These are phyloP conservation scores for Leishmania gerbilli DNA, from an alignment of 208 protist genomes.

Conservation along the genomic window DNA sequence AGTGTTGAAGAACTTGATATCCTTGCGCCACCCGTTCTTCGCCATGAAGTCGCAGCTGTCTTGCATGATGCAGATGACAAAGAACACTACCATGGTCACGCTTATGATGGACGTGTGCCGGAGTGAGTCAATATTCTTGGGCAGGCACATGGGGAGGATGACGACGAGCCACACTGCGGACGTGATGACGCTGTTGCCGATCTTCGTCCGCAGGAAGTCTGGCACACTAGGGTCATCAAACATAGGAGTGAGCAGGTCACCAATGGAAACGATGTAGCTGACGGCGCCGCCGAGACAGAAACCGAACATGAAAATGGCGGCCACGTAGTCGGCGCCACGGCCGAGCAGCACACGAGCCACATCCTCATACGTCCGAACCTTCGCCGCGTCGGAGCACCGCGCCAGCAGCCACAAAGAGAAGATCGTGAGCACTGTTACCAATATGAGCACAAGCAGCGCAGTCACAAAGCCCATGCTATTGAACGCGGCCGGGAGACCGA, in stretches of 20 bases:
- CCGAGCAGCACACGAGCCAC: conserved; percentile 25
- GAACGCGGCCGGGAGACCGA: conserved; percentile 62
- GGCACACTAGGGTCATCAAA: conserved; percentile 40
- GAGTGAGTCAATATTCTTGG: conserved; percentile 62
- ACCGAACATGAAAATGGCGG: conserved; percentile 38
- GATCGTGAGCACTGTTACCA: conserved; percentile 47
- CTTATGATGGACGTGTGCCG: conserved; percentile 58
- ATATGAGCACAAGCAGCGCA: conserved; percentile 46
- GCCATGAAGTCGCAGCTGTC: conserved; percentile 30
- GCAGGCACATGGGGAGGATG: conserved; percentile 71
- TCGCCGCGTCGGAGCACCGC: conserved; percentile 26
- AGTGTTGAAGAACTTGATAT: conserved; percentile 44
- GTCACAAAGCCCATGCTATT: conserved; percentile 55
- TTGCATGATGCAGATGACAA: conserved; percentile 59
- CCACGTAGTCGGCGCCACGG: conserved; percentile 28
- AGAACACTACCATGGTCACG: conserved; percentile 59
- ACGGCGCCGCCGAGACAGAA: conserved; percentile 62
- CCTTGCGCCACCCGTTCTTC: conserved; percentile 37
- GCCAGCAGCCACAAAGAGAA: conserved; percentile 70
- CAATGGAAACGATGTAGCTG: conserved; percentile 71
- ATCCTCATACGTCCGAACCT: conserved; percentile 52
- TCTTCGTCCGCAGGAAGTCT: conserved; percentile 27
- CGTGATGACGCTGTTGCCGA: conserved; percentile 48
- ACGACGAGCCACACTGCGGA: conserved; percentile 50
- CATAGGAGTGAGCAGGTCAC: conserved; percentile 54